Conservation (phyloP, 257 asterid species). For the Lantana camara region DNA sequence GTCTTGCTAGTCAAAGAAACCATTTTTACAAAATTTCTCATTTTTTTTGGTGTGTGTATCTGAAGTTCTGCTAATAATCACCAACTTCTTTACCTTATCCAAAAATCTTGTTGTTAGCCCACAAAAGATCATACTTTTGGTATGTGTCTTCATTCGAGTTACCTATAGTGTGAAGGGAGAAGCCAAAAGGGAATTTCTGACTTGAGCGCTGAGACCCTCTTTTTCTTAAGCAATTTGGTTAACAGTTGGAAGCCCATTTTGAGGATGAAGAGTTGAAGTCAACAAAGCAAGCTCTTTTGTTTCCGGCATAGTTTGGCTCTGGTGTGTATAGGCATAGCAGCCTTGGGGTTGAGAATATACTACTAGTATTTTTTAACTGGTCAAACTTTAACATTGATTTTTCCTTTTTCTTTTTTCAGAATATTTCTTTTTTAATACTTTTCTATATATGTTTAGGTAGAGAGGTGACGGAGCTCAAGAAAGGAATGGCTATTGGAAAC, state of each 20-base stretch:
- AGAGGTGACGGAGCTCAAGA: conserved; percentile 24
- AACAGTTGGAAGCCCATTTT: not conserved
- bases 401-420: not conserved
- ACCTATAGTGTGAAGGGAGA: no score
- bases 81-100: not conserved
- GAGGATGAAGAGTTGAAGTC: conserved; percentile 25
- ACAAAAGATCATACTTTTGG: not conserved
- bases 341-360: conserved; percentile 23
- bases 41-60: not conserved
- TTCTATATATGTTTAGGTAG: conserved; percentile 27
- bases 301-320: conserved; percentile 13
- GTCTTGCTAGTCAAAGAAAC: no score
- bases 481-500: conserved; percentile 53
- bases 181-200: conserved; percentile 14
- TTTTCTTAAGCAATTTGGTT: not conserved
- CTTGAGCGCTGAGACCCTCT: not conserved
- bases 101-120: not conserved
- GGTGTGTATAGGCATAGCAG: conserved; percentile 24
- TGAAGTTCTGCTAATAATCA: not conserved
- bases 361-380: conserved; percentile 12
- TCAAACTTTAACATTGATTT: conserved; percentile 28
- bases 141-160: not conserved
- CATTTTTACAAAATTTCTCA: no score
- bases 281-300: conserved; percentile 7
- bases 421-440: not conserved